A percentile compares a stretch with the other conserved stretches of the same genome.
These are phyloP conservation scores for Staphylotrichum longicolle DNA, from an alignment of 495 filamentous ascomycete species.

Conservation along the genomic window DNA sequence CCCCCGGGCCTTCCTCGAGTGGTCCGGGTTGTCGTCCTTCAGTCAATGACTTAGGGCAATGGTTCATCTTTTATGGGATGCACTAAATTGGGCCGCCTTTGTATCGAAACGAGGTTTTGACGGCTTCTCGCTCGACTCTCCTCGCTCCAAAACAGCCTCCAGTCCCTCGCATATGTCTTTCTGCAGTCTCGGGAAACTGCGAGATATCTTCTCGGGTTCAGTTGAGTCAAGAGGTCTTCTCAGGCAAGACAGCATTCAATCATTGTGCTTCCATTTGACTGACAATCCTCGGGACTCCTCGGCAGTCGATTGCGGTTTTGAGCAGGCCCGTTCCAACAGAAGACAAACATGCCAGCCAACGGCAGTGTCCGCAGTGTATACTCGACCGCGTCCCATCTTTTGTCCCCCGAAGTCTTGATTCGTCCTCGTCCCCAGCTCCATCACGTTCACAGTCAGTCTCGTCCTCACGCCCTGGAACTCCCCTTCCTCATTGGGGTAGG, in stretches of 20 bases:
- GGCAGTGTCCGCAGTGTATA: slow-evolving; percentile 26
- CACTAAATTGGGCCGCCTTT: no score
- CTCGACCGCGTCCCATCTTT: slow-evolving; percentile 27
- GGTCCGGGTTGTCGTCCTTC: no score
- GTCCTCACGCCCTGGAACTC: slow-evolving; percentile 8
- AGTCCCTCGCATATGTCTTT: no score
- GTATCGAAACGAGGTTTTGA: no score
- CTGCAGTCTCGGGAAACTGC: no score
- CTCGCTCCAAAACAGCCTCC: no score
- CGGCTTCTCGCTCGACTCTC: no score
- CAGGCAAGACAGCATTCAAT: no score
- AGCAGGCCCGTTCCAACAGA: not conserved
- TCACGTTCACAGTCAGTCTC: not conserved
- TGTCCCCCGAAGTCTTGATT: slow-evolving; percentile 21
- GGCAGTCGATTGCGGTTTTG: not conserved
- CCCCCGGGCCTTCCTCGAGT: no score
- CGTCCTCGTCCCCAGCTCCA: slow-evolving; percentile 2
- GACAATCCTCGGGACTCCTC: not conserved
- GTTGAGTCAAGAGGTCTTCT: not conserved
- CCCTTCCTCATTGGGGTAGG: not conserved
- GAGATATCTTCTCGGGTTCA: no score
- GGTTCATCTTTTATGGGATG: no score
- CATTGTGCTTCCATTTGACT: not conserved
- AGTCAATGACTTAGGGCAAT: no score
- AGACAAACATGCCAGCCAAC: slow-evolving; percentile 18